Evolutionary conservation across 352 stramenopile species (phyloP).

Genomic region (Phytophthora ramorum): DNA sequence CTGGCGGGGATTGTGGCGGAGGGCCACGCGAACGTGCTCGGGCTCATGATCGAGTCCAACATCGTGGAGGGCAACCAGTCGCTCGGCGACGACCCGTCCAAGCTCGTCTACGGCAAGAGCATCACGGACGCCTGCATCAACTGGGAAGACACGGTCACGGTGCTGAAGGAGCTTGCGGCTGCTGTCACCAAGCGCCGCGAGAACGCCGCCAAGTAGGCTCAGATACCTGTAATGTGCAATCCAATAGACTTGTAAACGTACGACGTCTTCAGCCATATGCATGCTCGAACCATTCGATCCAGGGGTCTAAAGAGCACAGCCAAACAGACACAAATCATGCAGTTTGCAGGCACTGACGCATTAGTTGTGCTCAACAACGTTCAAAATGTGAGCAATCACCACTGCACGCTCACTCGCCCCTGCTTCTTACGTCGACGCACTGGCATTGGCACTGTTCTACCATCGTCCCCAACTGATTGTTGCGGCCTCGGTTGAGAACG

Average conservation of each 20-base stretch:
- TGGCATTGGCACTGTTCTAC: slow-evolving; percentile 3
- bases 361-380: slow-evolving; percentile 5
- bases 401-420: slow-evolving; percentile 16
- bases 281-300: neutral
- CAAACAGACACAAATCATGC: too few species aligned
- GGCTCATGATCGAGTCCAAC: slow-evolving; percentile 93
- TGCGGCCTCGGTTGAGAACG: slow-evolving; percentile 5
- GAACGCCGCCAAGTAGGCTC: neutral
- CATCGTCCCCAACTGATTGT: neutral
- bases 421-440: slow-evolving; percentile 26
- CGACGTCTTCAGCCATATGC: neutral
- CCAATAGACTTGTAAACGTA: neutral
- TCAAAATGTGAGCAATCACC: slow-evolving; percentile 7
- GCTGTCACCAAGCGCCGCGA: slow-evolving; percentile 59
- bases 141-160: slow-evolving; percentile 81
- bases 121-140: slow-evolving; percentile 90
- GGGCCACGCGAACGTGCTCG: slow-evolving; percentile 74
- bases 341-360: neutral
- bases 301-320: neutral
- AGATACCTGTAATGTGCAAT: neutral
- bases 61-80: slow-evolving; percentile 88
- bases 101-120: slow-evolving; percentile 87
- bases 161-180: slow-evolving; percentile 62
- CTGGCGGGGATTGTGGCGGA: slow-evolving; percentile 66
- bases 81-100: slow-evolving; percentile 64